Conservation (phyloP, 768 basidiomycete genomes). For the Lactarius psammicola region DNA sequence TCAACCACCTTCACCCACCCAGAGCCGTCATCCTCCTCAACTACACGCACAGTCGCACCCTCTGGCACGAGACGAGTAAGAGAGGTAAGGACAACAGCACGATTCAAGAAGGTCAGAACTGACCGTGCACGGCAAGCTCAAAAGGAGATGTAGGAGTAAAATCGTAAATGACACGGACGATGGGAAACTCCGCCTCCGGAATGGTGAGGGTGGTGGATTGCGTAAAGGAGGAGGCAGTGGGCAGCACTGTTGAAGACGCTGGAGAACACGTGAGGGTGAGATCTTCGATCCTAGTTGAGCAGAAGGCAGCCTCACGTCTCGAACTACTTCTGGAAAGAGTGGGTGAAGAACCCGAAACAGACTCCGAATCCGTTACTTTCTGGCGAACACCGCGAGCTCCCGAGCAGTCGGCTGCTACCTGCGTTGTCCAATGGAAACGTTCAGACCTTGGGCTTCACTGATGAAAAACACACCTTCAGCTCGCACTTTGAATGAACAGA, state of each 20-base stretch:
- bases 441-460: conserved; percentile 6
- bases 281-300: conserved; percentile 20
- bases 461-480: conserved; percentile 56
- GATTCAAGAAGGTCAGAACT: conserved; percentile 28
- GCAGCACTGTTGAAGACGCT: conserved; percentile 30
- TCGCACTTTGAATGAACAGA: conserved; percentile 86
- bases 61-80: conserved; percentile 43
- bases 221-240: conserved; percentile 60
- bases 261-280: conserved; percentile 27
- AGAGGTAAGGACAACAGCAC: conserved; percentile 2
- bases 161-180: conserved; percentile 69
- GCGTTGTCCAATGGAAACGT: conserved; percentile 17
- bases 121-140: conserved; percentile 68
- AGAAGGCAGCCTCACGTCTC: conserved; percentile 28
- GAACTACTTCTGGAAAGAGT: conserved; percentile 37
- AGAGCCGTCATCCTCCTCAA: conserved; percentile 82
- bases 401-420: conserved; percentile 76
- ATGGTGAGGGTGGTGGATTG: conserved; percentile 39
- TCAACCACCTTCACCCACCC: conserved; percentile 81
- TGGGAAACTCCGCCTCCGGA: conserved; percentile 47
- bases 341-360: conserved; percentile 35
- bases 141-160: conserved; percentile 74
- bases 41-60: conserved; percentile 58
- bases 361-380: conserved; percentile 30
- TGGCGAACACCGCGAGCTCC: conserved; percentile 34